Percentiles rank a stretch among this genome's conserved stretches.
Conservation (phyloP, 2,329 filamentous ascomycete species). For the Penicillium sp. region DNA sequence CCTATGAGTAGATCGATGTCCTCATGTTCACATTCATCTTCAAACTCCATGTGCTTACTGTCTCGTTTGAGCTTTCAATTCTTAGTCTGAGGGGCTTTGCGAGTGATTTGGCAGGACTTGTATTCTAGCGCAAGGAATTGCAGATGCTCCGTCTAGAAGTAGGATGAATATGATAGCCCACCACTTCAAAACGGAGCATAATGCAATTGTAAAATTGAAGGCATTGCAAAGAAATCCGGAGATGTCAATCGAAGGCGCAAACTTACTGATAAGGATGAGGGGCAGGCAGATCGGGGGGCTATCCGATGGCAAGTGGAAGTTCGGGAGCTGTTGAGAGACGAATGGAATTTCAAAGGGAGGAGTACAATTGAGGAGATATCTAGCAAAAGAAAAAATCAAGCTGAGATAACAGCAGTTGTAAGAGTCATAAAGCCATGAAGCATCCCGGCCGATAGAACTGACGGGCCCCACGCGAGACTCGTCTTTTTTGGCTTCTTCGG, state of each 20-base stretch:
- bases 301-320: not conserved
- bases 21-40: too few species aligned
- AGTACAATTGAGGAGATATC: not conserved
- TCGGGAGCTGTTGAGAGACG: not conserved
- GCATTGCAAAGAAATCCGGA: not conserved
- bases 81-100: not conserved
- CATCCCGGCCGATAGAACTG: slow-evolving; percentile 15
- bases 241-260: slow-evolving; percentile 2
- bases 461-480: slow-evolving; percentile 9
- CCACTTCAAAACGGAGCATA: not conserved
- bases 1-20: too few species aligned
- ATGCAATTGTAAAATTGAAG: not conserved
- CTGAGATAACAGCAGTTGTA: not conserved
- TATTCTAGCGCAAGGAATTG: not conserved
- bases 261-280: slow-evolving; percentile 18
- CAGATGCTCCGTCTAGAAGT: not conserved
- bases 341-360: not conserved
- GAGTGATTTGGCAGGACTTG: not conserved
- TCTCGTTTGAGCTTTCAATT: too few species aligned
- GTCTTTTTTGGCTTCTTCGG: slow-evolving; percentile 11
- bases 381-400: too few species aligned
- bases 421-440: slow-evolving; percentile 10
- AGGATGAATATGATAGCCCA: not conserved
- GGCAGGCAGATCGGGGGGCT: not conserved
- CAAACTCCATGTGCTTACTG: too few species aligned